These are phyloP conservation scores for Solanum stenotomum DNA, from an alignment of 257 asterid species.

Conservation along the genomic window DNA sequence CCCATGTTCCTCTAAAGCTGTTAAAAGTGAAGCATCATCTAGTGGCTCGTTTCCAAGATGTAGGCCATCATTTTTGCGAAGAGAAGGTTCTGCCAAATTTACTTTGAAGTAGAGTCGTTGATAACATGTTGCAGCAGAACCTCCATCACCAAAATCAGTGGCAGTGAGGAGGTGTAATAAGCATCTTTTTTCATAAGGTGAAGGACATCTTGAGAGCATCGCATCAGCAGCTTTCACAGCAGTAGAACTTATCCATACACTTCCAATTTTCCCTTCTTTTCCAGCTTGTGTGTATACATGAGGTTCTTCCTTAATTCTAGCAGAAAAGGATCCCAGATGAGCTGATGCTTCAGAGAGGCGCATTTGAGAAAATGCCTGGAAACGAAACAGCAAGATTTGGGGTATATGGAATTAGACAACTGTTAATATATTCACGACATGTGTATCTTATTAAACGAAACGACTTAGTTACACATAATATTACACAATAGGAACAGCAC, in stretches of 20 bases:
- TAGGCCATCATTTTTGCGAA: conserved; percentile 73
- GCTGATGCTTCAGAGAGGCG: conserved; percentile 94
- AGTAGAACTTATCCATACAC: conserved; percentile 60
- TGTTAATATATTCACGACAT: background rate
- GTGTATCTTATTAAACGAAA: background rate
- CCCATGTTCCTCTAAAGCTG: conserved; percentile 72
- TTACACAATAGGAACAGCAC: background rate
- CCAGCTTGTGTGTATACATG: conserved; percentile 35
- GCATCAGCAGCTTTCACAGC: conserved; percentile 95
- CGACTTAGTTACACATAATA: background rate
- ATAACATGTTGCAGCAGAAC: conserved; percentile 61
- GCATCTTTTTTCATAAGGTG: conserved; percentile 92
- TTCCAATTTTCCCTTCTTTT: conserved; percentile 52
- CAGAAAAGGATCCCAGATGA: conserved; percentile 84
- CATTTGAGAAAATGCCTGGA: conserved; percentile 95
- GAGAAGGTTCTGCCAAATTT: conserved; percentile 89
- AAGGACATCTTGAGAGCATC: conserved; percentile 66
- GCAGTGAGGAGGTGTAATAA: conserved; percentile 78
- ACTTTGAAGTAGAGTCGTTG: conserved; percentile 74
- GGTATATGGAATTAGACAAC: conserved; percentile 3
- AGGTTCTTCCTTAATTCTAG: conserved; percentile 84
- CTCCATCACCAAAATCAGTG: conserved; percentile 93
- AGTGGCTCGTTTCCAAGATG: conserved; percentile 73
- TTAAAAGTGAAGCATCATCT: conserved; percentile 77
- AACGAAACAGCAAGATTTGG: conserved; percentile 7